Evolutionary conservation across 1,284 basidiomycete genomes (phyloP), one percentile per base, ranked within the genome.

Genomic region (Mycena citricolor): DNA sequence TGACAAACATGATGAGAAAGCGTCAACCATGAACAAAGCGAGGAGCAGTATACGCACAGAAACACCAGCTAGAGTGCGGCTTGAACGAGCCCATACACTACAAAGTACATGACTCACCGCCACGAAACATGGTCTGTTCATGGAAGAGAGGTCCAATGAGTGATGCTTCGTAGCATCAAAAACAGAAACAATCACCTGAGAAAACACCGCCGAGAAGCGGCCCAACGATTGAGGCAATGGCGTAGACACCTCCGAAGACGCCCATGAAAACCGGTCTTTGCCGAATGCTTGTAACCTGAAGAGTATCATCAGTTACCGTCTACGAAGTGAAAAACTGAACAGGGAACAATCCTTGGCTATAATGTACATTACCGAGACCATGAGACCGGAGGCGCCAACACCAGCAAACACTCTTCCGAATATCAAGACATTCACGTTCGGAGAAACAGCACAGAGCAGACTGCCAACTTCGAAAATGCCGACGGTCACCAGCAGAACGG

Each of bases 381-480:
- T 48, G 8, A 57, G 33, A 8, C 55, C 55, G 7, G 54, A 41
- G 17, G 51, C 70, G 10, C 70, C 70, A 3, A 64, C 47, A 3
- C 70, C 71, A 4, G 70, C 58, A 21, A 71, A 49, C 1, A 66
- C 64, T 8, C 70, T 58, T 7, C 72, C 74, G 19, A 74, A 56
- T 39, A 76, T 73, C 34, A 76, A 58, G 20, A 73, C 61, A 11
- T 62, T 55, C 53, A 73, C 70, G 11, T 49, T 63, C 0, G 68
- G 66, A 0, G 77, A 69, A n/a, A 71, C 67, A 28, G 65, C 77
- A 52, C 76, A 79, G 13, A 79, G 54, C 24, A 77, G 60, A 4
- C 69, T 72, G 4, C 77, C 77, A 22, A 76, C 41, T 16, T 71
- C 68, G 28, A 72, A 72, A 32, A 66, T 47, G 28, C 52, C 23